phyloP scores from a whole-genome alignment of 805 yeast genomes.

The Candida patagonica region DNA sequence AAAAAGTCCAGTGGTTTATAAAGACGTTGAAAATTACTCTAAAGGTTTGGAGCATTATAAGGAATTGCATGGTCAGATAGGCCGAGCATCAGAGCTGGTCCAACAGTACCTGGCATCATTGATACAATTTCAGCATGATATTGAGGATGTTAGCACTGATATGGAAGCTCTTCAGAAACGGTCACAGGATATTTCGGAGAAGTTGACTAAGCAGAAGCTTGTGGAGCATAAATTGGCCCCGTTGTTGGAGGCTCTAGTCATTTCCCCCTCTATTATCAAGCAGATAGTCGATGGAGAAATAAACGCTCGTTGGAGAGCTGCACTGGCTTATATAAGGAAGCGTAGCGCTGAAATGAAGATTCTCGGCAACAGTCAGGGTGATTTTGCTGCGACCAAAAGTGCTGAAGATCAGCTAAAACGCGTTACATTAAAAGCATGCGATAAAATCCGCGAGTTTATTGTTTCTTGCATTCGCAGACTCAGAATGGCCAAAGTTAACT shows the following conservation, averaged over 20 bases:
- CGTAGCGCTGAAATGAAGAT: constrained; percentile 14
- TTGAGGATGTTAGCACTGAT: constrained; percentile 47
- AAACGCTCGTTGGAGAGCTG: constrained; percentile 46
- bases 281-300: constrained; percentile 52
- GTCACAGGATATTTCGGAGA: constrained; percentile 39
- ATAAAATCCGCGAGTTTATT: constrained; percentile 64
- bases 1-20: too few species aligned
- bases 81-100: constrained; percentile 19
- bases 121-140: constrained; percentile 46
- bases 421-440: constrained; percentile 56
- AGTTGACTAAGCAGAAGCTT: constrained; percentile 39
- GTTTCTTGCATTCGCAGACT: constrained; percentile 57
- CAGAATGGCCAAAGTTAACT: constrained; percentile 54
- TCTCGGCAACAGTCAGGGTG: constrained; percentile 6
- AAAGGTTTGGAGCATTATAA: constrained; percentile 12
- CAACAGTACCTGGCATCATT: constrained; percentile 47
- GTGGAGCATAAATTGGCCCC: constrained; percentile 55
- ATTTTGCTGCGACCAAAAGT: constrained; percentile 15
- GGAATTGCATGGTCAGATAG: constrained; percentile 15
- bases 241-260: constrained; percentile 60
- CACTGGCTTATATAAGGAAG: constrained; percentile 20
- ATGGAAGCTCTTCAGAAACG: constrained; percentile 51
- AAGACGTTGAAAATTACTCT: constrained; percentile 1
- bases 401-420: constrained; percentile 33
- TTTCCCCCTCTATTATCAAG: constrained; percentile 62